These are phyloP conservation scores for Cladosporium sp. DNA, from an alignment of 2,329 filamentous ascomycete species.

Conservation along the genomic window DNA sequence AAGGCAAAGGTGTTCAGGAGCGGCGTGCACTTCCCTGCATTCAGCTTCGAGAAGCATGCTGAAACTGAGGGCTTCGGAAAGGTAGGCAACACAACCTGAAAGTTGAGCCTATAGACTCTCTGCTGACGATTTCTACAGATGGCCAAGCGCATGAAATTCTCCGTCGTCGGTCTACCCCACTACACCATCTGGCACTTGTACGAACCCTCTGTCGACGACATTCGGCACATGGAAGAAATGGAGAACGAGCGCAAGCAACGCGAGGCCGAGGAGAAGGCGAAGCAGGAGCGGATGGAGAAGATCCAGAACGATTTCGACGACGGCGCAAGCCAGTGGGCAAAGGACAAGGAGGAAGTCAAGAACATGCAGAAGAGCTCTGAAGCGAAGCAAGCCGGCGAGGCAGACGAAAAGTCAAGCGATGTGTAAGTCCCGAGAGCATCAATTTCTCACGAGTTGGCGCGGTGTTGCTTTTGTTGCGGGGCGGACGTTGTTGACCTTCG, in stretches of 20 bases:
- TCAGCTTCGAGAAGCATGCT: slow-evolving; percentile 97
- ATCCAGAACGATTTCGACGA: slow-evolving; percentile 74
- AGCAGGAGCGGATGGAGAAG: slow-evolving; percentile 66
- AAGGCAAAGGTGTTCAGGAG: slow-evolving; percentile 93
- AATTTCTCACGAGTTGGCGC: slow-evolving; percentile 4
- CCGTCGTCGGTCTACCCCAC: slow-evolving; percentile 89
- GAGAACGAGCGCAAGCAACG: slow-evolving; percentile 74
- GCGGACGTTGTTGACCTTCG: slow-evolving; percentile 8
- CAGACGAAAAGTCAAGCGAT: slow-evolving; percentile 25
- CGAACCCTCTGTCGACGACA: slow-evolving; percentile 96
- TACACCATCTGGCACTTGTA: slow-evolving; percentile 99
- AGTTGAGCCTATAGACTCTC: background rate
- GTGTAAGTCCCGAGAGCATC: slow-evolving; percentile 17
- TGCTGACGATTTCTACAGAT: slow-evolving; percentile 54
- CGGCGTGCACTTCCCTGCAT: slow-evolving; percentile 94
- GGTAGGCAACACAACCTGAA: slow-evolving; percentile 45
- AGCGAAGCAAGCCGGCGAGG: slow-evolving; percentile 37
- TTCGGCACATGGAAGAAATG: slow-evolving; percentile 99
- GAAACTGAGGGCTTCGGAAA: slow-evolving; percentile 99
- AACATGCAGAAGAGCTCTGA: slow-evolving; percentile 21
- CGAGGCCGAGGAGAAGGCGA: slow-evolving; percentile 72
- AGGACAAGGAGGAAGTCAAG: slow-evolving; percentile 76
- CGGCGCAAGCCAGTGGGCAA: slow-evolving; percentile 76
- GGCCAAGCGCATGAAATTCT: slow-evolving; percentile 93
- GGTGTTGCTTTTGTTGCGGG: slow-evolving; percentile 5